phyloP scores from a whole-genome alignment of 805 yeast genomes.

The Myxozyma neglecta region DNA sequence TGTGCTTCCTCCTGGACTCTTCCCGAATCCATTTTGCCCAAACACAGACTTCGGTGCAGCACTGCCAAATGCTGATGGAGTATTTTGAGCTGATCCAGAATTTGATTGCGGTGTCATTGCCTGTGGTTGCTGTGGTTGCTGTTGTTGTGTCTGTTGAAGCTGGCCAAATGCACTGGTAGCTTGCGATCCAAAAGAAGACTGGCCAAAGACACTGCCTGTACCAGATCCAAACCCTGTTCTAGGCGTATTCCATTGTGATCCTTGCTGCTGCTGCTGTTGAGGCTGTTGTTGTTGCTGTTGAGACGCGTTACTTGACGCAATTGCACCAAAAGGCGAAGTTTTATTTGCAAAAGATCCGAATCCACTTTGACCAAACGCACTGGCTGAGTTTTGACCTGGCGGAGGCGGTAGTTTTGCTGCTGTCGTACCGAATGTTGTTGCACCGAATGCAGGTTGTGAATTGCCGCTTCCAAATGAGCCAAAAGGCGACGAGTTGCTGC shows the following conservation, averaged over 20 bases:
- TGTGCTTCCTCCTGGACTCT: neutral
- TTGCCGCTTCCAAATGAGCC: neutral
- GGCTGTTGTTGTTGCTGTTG: neutral
- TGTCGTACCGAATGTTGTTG: slow-evolving; percentile 4
- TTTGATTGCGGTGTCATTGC: neutral
- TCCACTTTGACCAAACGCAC: slow-evolving; percentile 5
- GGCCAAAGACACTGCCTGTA: neutral
- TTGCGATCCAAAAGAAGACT: slow-evolving; percentile 3
- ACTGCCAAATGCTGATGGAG: neutral
- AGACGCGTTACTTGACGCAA: neutral
- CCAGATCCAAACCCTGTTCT: too few species aligned
- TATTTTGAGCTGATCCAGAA: neutral
- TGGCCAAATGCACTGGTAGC: neutral
- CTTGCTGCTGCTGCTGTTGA: neutral
- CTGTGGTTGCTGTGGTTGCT: slow-evolving; percentile 1
- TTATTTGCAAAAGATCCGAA: neutral
- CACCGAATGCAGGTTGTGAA: slow-evolving; percentile 9
- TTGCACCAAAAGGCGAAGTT: slow-evolving; percentile 7
- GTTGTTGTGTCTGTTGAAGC: neutral
- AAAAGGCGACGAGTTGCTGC: neutral
- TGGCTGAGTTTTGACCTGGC: slow-evolving; percentile 12
- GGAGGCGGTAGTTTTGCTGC: slow-evolving; percentile 1
- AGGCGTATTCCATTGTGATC: too few species aligned
- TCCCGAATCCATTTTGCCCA: slow-evolving; percentile 7
- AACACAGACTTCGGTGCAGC: neutral